phyloP scores from a whole-genome alignment of 225 moss, liverwort and hornwort species.

The Pseudisothecium myosuroides region DNA sequence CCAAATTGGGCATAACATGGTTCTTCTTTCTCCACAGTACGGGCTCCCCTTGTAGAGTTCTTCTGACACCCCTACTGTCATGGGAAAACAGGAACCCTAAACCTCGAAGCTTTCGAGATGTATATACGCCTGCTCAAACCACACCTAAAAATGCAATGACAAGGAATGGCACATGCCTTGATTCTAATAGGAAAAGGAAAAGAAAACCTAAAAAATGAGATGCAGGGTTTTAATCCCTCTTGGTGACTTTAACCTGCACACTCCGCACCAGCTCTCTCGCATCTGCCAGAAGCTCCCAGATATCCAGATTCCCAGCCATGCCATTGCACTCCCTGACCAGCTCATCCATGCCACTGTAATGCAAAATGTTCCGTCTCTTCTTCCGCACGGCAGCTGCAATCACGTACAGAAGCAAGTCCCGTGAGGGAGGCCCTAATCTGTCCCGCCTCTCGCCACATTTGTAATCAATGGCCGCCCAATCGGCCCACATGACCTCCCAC shows the following conservation, averaged over 20 bases:
- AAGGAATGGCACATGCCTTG: neutral
- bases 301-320: constrained; percentile 85
- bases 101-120: neutral
- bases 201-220: neutral
- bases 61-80: neutral
- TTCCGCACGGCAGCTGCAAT: constrained; percentile 81
- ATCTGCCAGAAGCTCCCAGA: constrained; percentile 86
- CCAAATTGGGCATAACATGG: neutral
- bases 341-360: constrained; percentile 84
- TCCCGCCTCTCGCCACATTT: constrained; percentile 13
- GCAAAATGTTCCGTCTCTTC: constrained; percentile 66
- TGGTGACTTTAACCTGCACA: constrained; percentile 23
- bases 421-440: constrained; percentile 63
- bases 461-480: constrained; percentile 73
- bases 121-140: neutral
- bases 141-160: neutral
- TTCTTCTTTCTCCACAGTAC: neutral
- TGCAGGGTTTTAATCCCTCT: neutral
- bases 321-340: constrained; percentile 82
- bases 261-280: constrained; percentile 50
- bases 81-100: neutral
- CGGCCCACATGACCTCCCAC: constrained; percentile 99
- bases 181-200: neutral
- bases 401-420: constrained; percentile 69
- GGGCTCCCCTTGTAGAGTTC: neutral